phyloP scores from a whole-genome alignment of 164 flowering plant genomes.

The Cinnamomum micranthum region DNA sequence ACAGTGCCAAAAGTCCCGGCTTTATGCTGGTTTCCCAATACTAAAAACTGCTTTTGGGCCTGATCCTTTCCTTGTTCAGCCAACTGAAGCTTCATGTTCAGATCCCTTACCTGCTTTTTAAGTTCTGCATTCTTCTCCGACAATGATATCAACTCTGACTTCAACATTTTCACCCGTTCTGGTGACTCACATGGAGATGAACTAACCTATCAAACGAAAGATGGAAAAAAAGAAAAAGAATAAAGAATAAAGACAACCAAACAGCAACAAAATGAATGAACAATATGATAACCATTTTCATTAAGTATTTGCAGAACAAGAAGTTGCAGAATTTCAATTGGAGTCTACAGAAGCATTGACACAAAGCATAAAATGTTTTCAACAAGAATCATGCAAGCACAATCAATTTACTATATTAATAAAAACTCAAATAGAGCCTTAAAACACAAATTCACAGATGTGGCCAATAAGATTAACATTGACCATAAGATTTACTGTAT shows the following conservation, averaged over 20 bases:
- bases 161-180: constrained; percentile 48
- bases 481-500: neutral
- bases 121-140: constrained; percentile 52
- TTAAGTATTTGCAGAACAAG: neutral
- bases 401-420: neutral
- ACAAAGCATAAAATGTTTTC: neutral
- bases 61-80: constrained; percentile 61
- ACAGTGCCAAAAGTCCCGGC: constrained; percentile 94
- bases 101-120: constrained; percentile 12
- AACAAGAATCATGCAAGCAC: neutral
- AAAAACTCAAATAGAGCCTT: neutral
- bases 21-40: constrained; percentile 47
- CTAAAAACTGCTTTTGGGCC: constrained; percentile 53
- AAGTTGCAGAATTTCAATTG: neutral
- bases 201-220: constrained; percentile 31
- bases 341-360: neutral
- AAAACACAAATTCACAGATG: neutral
- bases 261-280: too few relatives aligned
- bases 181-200: constrained; percentile 57
- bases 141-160: constrained; percentile 40
- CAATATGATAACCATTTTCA: neutral
- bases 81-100: constrained; percentile 42
- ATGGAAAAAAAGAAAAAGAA: neutral
- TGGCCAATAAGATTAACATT: neutral
- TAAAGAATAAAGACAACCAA: too few relatives aligned